Conservation (phyloP, 495 filamentous ascomycete genomes). For the Clavariopsis aquatica region DNA sequence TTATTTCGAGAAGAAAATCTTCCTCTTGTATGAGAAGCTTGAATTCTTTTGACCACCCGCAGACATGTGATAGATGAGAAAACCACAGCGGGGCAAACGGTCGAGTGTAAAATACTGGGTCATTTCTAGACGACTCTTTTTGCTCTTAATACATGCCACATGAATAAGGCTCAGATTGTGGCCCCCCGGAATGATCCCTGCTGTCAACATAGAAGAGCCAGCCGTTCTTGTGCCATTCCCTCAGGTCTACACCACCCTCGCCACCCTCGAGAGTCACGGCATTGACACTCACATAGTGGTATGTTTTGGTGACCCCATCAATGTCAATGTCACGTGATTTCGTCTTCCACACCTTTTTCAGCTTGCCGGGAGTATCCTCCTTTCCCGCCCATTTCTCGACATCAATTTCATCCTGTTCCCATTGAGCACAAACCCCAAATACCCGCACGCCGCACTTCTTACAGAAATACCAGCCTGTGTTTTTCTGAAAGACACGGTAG, state of each 20-base stretch:
- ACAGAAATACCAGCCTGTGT: constrained; percentile 32
- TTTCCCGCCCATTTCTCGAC: constrained; percentile 30
- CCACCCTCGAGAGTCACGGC: constrained; percentile 28
- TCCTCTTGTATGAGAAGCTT: no score
- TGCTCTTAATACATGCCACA: neutral
- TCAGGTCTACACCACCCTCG: constrained; percentile 21
- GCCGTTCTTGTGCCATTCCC: constrained; percentile 32
- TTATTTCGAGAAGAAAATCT: no score
- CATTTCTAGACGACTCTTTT: neutral
- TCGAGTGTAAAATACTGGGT: no score
- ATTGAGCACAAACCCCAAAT: constrained; percentile 21
- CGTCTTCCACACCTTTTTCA: constrained; percentile 23
- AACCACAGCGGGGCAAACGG: no score
- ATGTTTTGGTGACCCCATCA: constrained; percentile 11
- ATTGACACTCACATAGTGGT: constrained; percentile 33
- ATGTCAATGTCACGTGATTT: constrained; percentile 10
- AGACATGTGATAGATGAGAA: no score
- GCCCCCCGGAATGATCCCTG: neutral
- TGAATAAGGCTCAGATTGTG: neutral
- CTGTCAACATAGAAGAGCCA: constrained; percentile 29
- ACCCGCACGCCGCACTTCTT: constrained; percentile 33
- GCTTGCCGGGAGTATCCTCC: constrained; percentile 16
- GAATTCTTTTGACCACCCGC: no score
- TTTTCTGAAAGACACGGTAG: constrained; percentile 20
- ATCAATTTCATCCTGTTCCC: constrained; percentile 31